Evolutionary conservation across 768 basidiomycete species (phyloP).

Genomic region (Rhodotorula paludigena): DNA sequence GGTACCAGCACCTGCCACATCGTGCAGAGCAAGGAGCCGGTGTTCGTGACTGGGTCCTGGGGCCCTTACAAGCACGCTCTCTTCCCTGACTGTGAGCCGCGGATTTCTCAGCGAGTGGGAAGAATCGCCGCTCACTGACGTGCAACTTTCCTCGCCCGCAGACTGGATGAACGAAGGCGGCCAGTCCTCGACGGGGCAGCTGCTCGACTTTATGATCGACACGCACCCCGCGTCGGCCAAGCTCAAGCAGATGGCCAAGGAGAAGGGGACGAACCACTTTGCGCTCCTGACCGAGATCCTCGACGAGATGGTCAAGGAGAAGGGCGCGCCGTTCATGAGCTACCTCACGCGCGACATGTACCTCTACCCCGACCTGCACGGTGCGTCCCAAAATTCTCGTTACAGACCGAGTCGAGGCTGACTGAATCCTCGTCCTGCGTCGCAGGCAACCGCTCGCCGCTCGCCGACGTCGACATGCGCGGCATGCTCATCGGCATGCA

Average conservation of each 20-base stretch:
- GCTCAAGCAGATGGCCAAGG: slow-evolving; percentile 61
- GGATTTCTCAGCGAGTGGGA: neutral
- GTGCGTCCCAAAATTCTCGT: slow-evolving; percentile 49
- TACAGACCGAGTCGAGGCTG: neutral
- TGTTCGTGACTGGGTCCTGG: slow-evolving; percentile 90
- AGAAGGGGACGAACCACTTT: slow-evolving; percentile 51
- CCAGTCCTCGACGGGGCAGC: slow-evolving; percentile 96
- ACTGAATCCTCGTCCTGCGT: neutral
- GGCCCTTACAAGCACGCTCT: slow-evolving; percentile 63
- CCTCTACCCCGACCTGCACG: slow-evolving; percentile 92
- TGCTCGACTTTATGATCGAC: slow-evolving; percentile 90
- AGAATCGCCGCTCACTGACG: too few species aligned
- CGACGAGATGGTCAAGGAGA: slow-evolving; percentile 48
- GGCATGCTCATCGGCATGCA: slow-evolving; percentile 84
- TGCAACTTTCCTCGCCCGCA: neutral
- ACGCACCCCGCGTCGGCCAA: slow-evolving; percentile 79
- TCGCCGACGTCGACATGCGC: slow-evolving; percentile 91
- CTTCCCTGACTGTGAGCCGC: slow-evolving; percentile 66
- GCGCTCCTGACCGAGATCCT: slow-evolving; percentile 65
- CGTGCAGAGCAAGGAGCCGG: slow-evolving; percentile 76
- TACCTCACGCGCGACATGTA: slow-evolving; percentile 82
- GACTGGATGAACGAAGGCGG: slow-evolving; percentile 99
- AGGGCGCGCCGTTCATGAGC: slow-evolving; percentile 54
- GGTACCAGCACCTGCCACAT: slow-evolving; percentile 96
- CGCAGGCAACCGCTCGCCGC: slow-evolving; percentile 87